Base-by-base conservation (phyloP, 441 rosid species). In the Jatropha multifida region DNA sequence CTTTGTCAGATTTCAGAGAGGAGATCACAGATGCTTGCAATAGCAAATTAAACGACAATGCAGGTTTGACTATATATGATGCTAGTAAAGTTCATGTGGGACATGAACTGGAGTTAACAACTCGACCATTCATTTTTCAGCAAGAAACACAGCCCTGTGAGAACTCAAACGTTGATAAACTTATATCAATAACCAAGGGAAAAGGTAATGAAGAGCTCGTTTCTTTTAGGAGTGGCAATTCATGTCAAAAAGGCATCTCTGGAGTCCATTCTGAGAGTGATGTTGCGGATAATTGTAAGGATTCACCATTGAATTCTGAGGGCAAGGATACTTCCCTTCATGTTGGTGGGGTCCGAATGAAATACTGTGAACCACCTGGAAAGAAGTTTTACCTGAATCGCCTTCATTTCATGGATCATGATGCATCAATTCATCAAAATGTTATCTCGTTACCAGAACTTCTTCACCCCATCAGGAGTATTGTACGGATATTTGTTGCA, bases 351-450 rank as follows among this genome's bases (percentile, higher is more conserved):
- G 66, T 20, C 13, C 69, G 73, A 65, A 81, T 70, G 15, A 84
- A 81, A 52, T 77, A 75, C 59, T 70, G 80, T 67, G 78, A 68
- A 41, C 71, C 82, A 49, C 82, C 84, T 27, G 94, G 93, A 83
- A 90, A 89, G 90, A 90, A 85, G 74, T 89, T 91, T 81, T 90
- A 86, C 83, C 78, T 93, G 73, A 95, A 93, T 71, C 94, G 87
- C 55, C 98, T 93, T 77, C 85, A 87, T 17, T 82, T 72, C 74
- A 80, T 81, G 81, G 88, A 88, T 68, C 74, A 75, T 49, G 78
- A 56, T 67, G 82, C 90, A 74, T 62, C 67, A 12, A 75, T 77
- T 76, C 69, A 69, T 78, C 78, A 82, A 69, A 79, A 86, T 67
- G 82, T 76, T 74, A 81, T 92, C 81, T 91, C 98, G 60, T 84